Percentiles rank a stretch among this genome's conserved stretches.
phyloP scores from a whole-genome alignment of 129 eudicot genomes.

The Helichrysum umbraculigerum region DNA sequence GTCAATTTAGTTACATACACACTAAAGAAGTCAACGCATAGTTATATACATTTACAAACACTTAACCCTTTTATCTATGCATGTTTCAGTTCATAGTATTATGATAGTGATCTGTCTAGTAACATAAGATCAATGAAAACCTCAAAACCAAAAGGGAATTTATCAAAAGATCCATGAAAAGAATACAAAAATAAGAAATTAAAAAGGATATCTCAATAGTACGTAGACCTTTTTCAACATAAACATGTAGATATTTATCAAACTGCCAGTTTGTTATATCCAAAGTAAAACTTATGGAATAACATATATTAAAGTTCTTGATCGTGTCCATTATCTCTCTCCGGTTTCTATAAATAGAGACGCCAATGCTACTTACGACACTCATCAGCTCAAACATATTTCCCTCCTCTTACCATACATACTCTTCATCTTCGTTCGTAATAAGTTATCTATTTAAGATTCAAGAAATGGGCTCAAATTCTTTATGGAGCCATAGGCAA shows the following conservation, averaged over 20 bases:
- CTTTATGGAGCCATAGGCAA: constrained; percentile 55
- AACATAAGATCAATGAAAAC: too few relatives aligned
- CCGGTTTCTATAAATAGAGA: constrained; percentile 29
- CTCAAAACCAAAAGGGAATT: too few relatives aligned
- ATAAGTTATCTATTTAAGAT: not conserved
- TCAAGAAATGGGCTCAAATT: constrained; percentile 36
- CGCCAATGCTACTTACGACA: constrained; percentile 15
- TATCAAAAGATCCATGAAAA: too few relatives aligned
- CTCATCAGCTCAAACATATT: constrained; percentile 23
- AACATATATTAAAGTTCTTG: constrained; percentile 3
- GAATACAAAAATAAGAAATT: not conserved
- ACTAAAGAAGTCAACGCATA: too few relatives aligned
- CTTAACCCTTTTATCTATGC: too few relatives aligned
- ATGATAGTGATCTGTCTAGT: too few relatives aligned
- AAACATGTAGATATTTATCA: not conserved
- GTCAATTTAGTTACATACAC: too few relatives aligned
- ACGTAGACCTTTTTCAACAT: not conserved
- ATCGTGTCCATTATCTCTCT: constrained; percentile 4
- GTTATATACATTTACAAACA: too few relatives aligned
- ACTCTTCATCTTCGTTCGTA: not conserved
- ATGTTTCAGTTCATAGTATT: too few relatives aligned
- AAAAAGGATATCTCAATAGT: too few relatives aligned
- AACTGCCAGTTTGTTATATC: not conserved
- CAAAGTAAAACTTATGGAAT: not conserved
- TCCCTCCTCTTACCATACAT: not conserved